Conservation (phyloP, 257 asterid species). For the Primulina eburnea region DNA sequence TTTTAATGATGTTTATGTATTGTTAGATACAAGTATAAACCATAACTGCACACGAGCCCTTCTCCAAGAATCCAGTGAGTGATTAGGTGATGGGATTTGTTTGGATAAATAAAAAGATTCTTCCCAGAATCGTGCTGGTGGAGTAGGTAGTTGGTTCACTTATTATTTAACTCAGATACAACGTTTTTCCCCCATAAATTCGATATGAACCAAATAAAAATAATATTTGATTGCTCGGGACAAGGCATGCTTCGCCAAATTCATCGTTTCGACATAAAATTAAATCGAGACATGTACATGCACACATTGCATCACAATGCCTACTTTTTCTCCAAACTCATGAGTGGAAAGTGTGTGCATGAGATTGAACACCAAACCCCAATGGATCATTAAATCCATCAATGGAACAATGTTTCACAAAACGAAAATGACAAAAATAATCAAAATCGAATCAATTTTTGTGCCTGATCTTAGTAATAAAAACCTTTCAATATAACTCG, state of each 20-base stretch:
- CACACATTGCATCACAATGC: no score
- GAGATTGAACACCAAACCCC: no score
- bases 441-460: not conserved
- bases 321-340: no score
- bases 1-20: no score
- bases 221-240: no score
- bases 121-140: slow-evolving; percentile 38
- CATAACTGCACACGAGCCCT: slow-evolving; percentile 3
- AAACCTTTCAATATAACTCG: not conserved
- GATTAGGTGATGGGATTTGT: slow-evolving; percentile 49
- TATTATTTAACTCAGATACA: slow-evolving; percentile 6
- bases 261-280: not conserved
- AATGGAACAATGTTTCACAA: not conserved
- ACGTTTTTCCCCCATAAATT: no score
- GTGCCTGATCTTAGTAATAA: not conserved
- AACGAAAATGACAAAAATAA: not conserved
- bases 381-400: not conserved
- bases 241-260: not conserved
- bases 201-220: no score
- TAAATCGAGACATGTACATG: no score
- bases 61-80: slow-evolving; percentile 38
- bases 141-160: slow-evolving; percentile 37
- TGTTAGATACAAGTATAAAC: not conserved
- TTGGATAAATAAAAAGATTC: slow-evolving; percentile 21
- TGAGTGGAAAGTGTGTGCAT: no score